Evolutionary conservation across 1,284 basidiomycete genomes (phyloP), one percentile per base, ranked within the genome.

Genomic region (Anthracocystis walkeri): DNA sequence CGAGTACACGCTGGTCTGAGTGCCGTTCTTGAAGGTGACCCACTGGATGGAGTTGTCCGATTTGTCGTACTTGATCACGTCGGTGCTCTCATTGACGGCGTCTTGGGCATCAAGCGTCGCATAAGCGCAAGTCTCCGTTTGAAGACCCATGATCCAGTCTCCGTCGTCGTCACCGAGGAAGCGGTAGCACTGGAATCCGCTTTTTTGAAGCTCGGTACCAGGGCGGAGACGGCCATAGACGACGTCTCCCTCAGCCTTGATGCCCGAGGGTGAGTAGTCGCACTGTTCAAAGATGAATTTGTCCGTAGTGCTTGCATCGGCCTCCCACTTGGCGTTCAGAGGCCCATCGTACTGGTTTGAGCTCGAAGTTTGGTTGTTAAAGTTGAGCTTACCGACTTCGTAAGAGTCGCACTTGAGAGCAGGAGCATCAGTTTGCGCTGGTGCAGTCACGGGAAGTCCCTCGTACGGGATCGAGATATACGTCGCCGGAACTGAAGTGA

Each of bases 261-360:
- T 18, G 21, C 68, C 68, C 3, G 23, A 10, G 23, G 45, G n/a
- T n/a, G 58, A 63, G 44, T 58, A 71, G 49, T 61, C 58, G 40
- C 68, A 71, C 58, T 61, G 45, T 45, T 71, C 57, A 23, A 71
- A 66, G 38, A 71, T 33, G 52, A 71, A 71, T 18, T 46, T 33
- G 54, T 61, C 52, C 16, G 53, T 23, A 2, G 63, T 65, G 10
- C 8, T 25, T 5, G 40, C n/a, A 8, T 71, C 20, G 3, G 68
- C 63, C 41, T 71, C 54, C 40, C 42, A 62, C 5, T 56, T 27
- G 25, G 41, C 33, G 38, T 71, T 66, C 21, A 71, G 21, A 4
- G 63, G 63, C 3, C 63, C 68, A 2, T 55, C 20, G 63, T 66
- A 65, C 27, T 50, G 41, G 42, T 57, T 61, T 3, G 58, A 52